phyloP scores from a whole-genome alignment of 306 rosid species.

The Cotoneaster glaucophyllus region DNA sequence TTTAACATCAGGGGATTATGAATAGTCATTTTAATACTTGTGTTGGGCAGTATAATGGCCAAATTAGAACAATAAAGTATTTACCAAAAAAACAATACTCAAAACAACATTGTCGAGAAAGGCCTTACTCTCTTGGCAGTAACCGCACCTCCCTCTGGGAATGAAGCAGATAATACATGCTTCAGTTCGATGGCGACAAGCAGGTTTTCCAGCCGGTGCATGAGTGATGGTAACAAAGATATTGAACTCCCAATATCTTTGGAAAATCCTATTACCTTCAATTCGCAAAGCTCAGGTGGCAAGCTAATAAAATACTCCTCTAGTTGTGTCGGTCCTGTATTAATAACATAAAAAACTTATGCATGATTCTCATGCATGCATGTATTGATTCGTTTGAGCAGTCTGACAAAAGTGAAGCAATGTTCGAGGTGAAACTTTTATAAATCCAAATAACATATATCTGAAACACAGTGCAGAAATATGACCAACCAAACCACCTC shows the following conservation, averaged over 20 bases:
- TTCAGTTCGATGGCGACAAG: conserved; percentile 86
- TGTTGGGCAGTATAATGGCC: conserved; percentile 13
- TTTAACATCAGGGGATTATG: background rate
- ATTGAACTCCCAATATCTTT: conserved; percentile 92
- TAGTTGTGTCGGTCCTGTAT: conserved; percentile 52
- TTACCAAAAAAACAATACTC: background rate
- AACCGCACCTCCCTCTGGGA: conserved; percentile 75
- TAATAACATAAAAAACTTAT: background rate
- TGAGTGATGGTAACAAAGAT: conserved; percentile 84
- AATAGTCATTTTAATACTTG: conserved; percentile 7
- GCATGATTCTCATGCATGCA: background rate
- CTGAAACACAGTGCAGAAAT: background rate
- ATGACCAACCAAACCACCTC: background rate
- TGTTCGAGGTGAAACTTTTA: background rate
- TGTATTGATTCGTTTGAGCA: background rate
- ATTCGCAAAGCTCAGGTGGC: conserved; percentile 84
- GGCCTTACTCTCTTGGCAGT: conserved; percentile 58
- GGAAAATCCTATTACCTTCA: conserved; percentile 82
- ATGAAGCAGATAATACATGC: conserved; percentile 40
- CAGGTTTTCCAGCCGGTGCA: conserved; percentile 93
- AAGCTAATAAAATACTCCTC: conserved; percentile 53
- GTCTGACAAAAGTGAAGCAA: background rate
- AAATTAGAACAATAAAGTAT: conserved; percentile 1
- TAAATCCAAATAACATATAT: background rate
- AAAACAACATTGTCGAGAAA: conserved; percentile 8